Evolutionary conservation across 352 stramenopile species (phyloP), one percentile per base, ranked within the genome.

Genomic region (Phytophthora hibernalis): DNA sequence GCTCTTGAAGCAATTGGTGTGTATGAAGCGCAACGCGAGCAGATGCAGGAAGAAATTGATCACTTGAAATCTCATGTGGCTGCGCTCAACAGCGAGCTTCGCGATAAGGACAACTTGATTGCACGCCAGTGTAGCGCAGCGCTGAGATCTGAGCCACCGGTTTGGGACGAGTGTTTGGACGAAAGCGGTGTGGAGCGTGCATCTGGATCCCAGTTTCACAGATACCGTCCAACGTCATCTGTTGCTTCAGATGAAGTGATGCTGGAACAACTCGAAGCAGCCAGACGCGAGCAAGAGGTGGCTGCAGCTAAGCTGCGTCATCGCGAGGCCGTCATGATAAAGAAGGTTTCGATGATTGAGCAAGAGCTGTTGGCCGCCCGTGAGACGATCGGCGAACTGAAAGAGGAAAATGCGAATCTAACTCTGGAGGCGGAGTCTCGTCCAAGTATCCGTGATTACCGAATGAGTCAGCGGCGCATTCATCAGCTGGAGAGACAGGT

Each of bases 371-470:
- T 90, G 8, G 47, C 54, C 11, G 81, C 87, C 31, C 75, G 77
- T 18, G 82, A 93, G 44, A 82, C 70, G 3, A 89, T 95, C 24
- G 65, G 72, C 3, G 81, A 93, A 31, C 58, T 95, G 42, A 92
- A 90, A 63, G 85, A 95, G 35, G 85, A 95, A 49, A 94, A 95
- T 43, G 76, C 84, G 2, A 95, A 95, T 37, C 45, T 96, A 37
- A 77, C 70, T 18, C 44, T 94, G 16, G 89, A 95, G 53, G 79
- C 83, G 0, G 82, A 94, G 45, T 95, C 89, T 8, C 73, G 87
- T 21, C 87, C 89, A 37, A 94, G 79, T 48, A 96, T 97, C 57
- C 85, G 84, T 16, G 87, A 95, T 48, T 96, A 94, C 53, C 73
- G 90, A 7, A 61, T 87, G 5, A 72, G 73, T 30, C 85, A 95